Percentiles rank a stretch among this genome's conserved stretches.
phyloP scores from a whole-genome alignment of 2,329 filamentous ascomycete species.

The Pseudocercospora eumusae region DNA sequence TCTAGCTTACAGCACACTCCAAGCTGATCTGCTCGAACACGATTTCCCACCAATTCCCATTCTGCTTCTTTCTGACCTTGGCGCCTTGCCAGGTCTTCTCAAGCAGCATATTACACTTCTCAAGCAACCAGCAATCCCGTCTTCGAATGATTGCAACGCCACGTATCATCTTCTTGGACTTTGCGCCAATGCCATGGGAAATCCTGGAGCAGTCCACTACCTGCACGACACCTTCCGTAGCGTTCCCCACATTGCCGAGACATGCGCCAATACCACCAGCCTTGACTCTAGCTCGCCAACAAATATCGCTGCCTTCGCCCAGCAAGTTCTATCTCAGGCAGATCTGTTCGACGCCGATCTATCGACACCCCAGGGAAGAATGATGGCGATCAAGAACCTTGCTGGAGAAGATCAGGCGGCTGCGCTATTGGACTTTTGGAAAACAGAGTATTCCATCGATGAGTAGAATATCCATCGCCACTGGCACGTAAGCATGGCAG shows the following conservation, averaged over 20 bases:
- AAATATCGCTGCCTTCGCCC: slow-evolving; percentile 16
- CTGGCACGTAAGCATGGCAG: neutral
- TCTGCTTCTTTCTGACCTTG: slow-evolving; percentile 31
- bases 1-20: slow-evolving; percentile 34
- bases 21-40: slow-evolving; percentile 30
- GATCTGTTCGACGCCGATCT: slow-evolving; percentile 21
- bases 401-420: slow-evolving; percentile 37
- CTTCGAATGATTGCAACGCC: neutral
- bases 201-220: slow-evolving; percentile 9
- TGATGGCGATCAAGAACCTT: slow-evolving; percentile 37
- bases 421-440: slow-evolving; percentile 45
- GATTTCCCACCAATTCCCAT: slow-evolving; percentile 31
- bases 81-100: slow-evolving; percentile 31
- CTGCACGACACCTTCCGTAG: slow-evolving; percentile 17
- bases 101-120: slow-evolving; percentile 17
- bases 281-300: slow-evolving; percentile 20
- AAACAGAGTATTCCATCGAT: slow-evolving; percentile 36
- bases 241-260: slow-evolving; percentile 13
- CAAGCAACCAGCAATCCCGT: neutral
- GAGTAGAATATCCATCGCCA: slow-evolving; percentile 15
- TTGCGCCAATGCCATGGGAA: slow-evolving; percentile 10
- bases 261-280: neutral
- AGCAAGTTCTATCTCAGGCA: slow-evolving; percentile 11
- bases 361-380: slow-evolving; percentile 23
- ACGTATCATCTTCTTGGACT: slow-evolving; percentile 13